phyloP scores from a whole-genome alignment of 2,329 filamentous ascomycete genomes.

The Trichoderma koningii region DNA sequence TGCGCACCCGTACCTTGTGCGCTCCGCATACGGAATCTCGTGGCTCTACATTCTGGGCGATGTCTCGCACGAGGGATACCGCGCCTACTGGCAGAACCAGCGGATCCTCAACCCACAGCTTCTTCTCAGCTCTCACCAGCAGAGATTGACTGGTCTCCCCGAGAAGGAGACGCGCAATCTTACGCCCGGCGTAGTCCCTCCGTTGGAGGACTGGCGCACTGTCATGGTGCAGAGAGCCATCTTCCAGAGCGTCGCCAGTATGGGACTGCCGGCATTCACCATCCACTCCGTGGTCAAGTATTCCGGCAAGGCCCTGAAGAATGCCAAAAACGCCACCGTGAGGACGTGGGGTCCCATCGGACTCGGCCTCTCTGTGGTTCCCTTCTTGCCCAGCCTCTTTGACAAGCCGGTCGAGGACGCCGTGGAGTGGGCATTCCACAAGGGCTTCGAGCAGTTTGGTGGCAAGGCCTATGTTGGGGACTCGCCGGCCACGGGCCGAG shows the following conservation, averaged over 20 bases:
- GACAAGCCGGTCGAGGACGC: constrained; percentile 91
- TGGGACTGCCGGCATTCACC: constrained; percentile 91
- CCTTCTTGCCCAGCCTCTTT: constrained; percentile 80
- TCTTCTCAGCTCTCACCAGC: constrained; percentile 53
- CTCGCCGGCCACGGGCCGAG: constrained; percentile 55
- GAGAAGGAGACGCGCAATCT: constrained; percentile 37
- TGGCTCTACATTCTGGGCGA: constrained; percentile 93
- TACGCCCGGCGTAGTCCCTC: constrained; percentile 54
- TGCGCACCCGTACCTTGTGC: constrained; percentile 80
- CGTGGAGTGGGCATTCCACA: constrained; percentile 88
- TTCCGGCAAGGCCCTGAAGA: constrained; percentile 81
- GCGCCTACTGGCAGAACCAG: constrained; percentile 88
- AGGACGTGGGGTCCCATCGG: constrained; percentile 91
- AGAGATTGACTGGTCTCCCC: constrained; percentile 51
- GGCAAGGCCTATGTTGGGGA: constrained; percentile 60
- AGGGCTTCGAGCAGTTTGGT: constrained; percentile 72
- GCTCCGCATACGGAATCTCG: constrained; percentile 82
- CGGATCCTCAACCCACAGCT: constrained; percentile 68
- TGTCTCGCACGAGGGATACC: constrained; percentile 91
- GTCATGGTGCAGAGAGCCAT: constrained; percentile 89
- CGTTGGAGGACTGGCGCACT: constrained; percentile 85
- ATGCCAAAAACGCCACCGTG: constrained; percentile 71
- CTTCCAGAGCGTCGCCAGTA: constrained; percentile 88
- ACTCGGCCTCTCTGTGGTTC: constrained; percentile 74
- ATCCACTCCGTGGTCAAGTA: constrained; percentile 93